phyloP scores from a whole-genome alignment of 2,329 filamentous ascomycete genomes.

The Fusarium graminum region DNA sequence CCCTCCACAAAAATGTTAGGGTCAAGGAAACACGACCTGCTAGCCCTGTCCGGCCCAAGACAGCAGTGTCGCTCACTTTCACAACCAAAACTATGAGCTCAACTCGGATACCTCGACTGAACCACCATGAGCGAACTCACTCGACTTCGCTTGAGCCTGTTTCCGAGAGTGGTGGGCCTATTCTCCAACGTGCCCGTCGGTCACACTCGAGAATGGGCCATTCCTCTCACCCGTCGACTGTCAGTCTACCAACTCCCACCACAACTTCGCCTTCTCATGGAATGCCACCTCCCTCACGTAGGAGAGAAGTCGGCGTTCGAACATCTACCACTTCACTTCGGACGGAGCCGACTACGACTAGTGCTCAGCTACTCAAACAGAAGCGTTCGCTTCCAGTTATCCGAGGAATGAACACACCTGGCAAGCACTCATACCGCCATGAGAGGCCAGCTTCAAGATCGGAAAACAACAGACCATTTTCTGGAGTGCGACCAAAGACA shows the following conservation, averaged over 20 bases:
- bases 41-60: conserved; percentile 78
- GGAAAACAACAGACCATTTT: conserved; percentile 64
- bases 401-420: conserved; percentile 64
- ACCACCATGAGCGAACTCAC: conserved; percentile 76
- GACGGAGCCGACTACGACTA: conserved; percentile 74
- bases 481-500: conserved; percentile 74
- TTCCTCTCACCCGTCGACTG: conserved; percentile 75
- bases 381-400: conserved; percentile 75
- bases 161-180: conserved; percentile 85
- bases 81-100: conserved; percentile 76
- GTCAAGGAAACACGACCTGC: conserved; percentile 78
- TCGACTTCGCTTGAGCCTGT: conserved; percentile 87
- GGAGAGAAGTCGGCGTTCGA: conserved; percentile 70
- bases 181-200: conserved; percentile 68
- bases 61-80: conserved; percentile 89
- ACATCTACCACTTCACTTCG: conserved; percentile 67
- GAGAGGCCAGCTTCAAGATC: conserved; percentile 72
- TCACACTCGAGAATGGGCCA: conserved; percentile 78
- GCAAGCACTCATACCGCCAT: conserved; percentile 63
- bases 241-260: conserved; percentile 72
- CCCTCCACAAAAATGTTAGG: conserved; percentile 91
- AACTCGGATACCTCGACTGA: conserved; percentile 85
- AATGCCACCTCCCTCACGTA: conserved; percentile 70
- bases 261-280: conserved; percentile 68
- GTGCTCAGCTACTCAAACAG: conserved; percentile 72